Evolutionary conservation across 768 basidiomycete species (phyloP), one percentile per base, ranked within the genome.

Genomic region (Glaciozyma martinii): DNA sequence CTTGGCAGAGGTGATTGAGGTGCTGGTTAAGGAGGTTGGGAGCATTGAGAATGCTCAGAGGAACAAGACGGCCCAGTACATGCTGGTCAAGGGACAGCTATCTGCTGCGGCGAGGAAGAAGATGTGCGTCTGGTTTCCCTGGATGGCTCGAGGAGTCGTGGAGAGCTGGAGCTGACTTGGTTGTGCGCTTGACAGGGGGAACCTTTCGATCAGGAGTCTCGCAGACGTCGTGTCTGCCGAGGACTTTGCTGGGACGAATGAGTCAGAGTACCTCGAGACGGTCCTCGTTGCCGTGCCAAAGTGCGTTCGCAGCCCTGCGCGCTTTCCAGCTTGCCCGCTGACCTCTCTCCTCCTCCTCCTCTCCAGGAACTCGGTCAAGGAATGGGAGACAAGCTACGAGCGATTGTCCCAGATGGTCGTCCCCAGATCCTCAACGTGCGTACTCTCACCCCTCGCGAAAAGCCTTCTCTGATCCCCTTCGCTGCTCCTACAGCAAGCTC

Each of bases 41-140:
- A 90, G 90, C 27, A 91, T 98, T 67, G 95, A 99, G 77, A 89
- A 88, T 74, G 85, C 88, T 46, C 88, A 95, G 83, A 94, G 94
- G 79, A 80, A 84, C 49, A 97, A 95, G 77, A 78, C 91, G 47
- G 88, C 86, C 72, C 86, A 85, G 74, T 99, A 99, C 78, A 93
- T 92, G 75, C 79, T 94, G 18, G 88, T 90, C 56, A 99, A 99
- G 76, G 94, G 94, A 0, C 86, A 89, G 55, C 80, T 98, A 58
- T 83, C 85, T 5, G 87, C 90, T 74, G 85, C 98, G 82, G 90
- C 94, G 75, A 85, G 95, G 71, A 98, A 91, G 84, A 88, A 89
- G 80, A 85, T 84, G 93, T 94, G 75, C 62, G 82, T 74, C 65
- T 30, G 37, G 0, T 19, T 3, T 49, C 32, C 7, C 32, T 33